phyloP scores from a whole-genome alignment of 352 stramenopile genomes.

The Phytopythium kandeliae region DNA sequence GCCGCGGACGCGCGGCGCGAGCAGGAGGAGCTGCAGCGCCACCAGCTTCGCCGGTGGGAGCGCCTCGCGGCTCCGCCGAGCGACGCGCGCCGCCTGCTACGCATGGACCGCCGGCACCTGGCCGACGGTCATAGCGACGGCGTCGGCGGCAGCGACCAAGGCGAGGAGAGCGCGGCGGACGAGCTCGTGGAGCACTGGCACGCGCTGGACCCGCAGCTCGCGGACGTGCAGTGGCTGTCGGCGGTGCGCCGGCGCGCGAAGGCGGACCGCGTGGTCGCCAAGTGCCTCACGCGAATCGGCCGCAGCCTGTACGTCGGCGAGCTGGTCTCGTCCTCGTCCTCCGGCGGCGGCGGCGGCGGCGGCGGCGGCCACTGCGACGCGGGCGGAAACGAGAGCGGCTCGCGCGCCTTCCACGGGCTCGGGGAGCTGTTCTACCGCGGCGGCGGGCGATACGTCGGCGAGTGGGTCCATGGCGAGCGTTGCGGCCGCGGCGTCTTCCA shows the following conservation, averaged over 20 bases:
- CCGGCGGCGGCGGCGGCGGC: not conserved
- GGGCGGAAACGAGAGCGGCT: slow-evolving; percentile 14
- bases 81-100: no score
- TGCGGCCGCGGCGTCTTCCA: slow-evolving; percentile 68
- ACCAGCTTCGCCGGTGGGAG: slow-evolving; percentile 62
- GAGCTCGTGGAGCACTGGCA: slow-evolving; percentile 7
- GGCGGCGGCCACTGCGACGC: not conserved
- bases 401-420: slow-evolving; percentile 52
- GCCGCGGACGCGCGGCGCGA: slow-evolving; percentile 37
- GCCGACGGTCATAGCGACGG: no score
- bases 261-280: slow-evolving; percentile 42
- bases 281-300: slow-evolving; percentile 52
- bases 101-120: no score
- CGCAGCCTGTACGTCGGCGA: slow-evolving; percentile 70
- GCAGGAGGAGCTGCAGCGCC: slow-evolving; percentile 52
- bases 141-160: not conserved
- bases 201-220: slow-evolving; percentile 23
- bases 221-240: slow-evolving; percentile 48
- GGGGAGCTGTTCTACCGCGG: slow-evolving; percentile 83
- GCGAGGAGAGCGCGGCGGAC: not conserved
- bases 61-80: slow-evolving; percentile 31
- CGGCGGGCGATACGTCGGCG: slow-evolving; percentile 79
- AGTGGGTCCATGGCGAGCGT: slow-evolving; percentile 71
- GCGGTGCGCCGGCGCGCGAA: slow-evolving; percentile 31
- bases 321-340: no score